Base-by-base conservation (phyloP, 2,329 filamentous ascomycete species). In the Ophiostoma sp. region DNA sequence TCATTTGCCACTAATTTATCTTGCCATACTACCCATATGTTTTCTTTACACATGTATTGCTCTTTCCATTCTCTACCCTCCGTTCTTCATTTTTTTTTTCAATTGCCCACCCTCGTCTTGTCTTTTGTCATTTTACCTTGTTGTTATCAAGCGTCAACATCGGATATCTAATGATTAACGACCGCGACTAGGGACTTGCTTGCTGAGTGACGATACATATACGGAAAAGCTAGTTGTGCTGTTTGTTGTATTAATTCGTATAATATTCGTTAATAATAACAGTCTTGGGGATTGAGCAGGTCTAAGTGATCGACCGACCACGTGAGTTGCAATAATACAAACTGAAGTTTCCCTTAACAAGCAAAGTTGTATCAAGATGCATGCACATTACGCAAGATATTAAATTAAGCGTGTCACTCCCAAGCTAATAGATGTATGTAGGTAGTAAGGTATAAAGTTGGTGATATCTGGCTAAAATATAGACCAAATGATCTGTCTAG, bases 111-210 rank as follows among this genome's bases (percentile, higher is more conserved):
- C 11, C n/a, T 33, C 57, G 23, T 20, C 27, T 17, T 62, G 27
- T 27, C 57, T 62, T 57, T 27, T 23, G 57, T 11, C 27, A 62
- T 62, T 17, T 31, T 17, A 15, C 52, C 52, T 57, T 57, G 52
- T 57, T 57, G 23, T 27, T 57, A 23, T 57, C 23, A 27, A 57
- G 52, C 52, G n/a, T 35, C 41, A 15, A 35, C 67, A n/a, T 41
- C 27, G 44, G 31, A 36, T 35, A 67, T 52, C 66, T 67, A 67
- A 67, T 67, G 68, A 69, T 52, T 68, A 11, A 68, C 67, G 67
- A 52, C 67, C 31, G 44, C 23, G 48, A 62, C 44, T 39, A 68
- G n/a, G 64, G 36, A 67, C n/a, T 44, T 44, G n/a, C 23, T 67
- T 68, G 67, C 23, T 65, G 62, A 35, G 33, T 65, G 31, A 68